Evolutionary conservation across 2,329 filamentous ascomycete species (phyloP), one percentile per base, ranked within the genome.

Genomic region (Tolypocladium tropicale): DNA sequence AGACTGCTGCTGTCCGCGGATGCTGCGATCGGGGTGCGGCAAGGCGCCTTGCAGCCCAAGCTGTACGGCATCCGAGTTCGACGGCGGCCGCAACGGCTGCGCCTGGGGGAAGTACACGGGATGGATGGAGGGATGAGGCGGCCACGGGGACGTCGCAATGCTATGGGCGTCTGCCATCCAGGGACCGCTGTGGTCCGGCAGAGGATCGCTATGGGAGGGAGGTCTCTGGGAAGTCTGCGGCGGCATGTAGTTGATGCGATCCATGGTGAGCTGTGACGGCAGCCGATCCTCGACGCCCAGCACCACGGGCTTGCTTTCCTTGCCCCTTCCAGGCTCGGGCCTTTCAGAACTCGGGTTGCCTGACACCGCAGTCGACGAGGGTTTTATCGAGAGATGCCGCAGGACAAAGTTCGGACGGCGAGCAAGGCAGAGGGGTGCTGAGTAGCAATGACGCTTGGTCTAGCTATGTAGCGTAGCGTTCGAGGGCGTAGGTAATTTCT

Each of bases 161-260:
- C 11, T 18, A 32, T 54, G 57, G 18, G 51, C 25, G 12, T 54
- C 53, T 9, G 56, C 28, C 32, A 53, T 36, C 58, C 56, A 60
- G 11, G 52, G 37, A 25, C 39, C 53, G 25, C 59, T 53, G 37
- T 55, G 55, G 37, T 51, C 56, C 30, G 57, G 53, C 10, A 52
- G 36, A 14, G 50, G 9, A 7, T 56, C 53, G n/a, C 33, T 25
- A 14, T 54, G 58, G 43, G 57, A 49, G 10, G 55, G 39, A 23
- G 54, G 46, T 46, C 56, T 52, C 50, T 56, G 52, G 12, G 64
- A 52, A 51, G 59, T 57, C 49, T 68, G 68, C 64, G 67, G 68
- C 64, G 67, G 63, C 53, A 64, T 53, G 53, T 66, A 69, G 53
- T 71, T 66, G 66, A 70, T 69, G 37, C 63, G 63, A 53, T 71